Conservation (phyloP, 345 rosid species). For the Citrus cavaleriei region DNA sequence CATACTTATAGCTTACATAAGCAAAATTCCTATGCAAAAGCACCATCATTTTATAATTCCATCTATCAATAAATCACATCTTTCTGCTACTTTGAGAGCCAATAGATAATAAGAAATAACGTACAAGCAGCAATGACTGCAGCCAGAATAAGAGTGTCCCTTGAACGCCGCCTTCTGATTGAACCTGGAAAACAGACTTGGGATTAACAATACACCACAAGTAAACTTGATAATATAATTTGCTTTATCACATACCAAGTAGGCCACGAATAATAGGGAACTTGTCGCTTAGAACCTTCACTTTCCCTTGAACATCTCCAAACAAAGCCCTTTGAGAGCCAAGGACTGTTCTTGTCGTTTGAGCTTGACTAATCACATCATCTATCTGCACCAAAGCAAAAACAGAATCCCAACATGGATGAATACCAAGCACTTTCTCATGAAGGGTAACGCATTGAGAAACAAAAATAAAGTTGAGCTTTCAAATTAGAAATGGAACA, state of each 20-base stretch:
- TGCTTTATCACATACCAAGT: conserved; percentile 52
- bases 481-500: background rate
- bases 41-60: conserved; percentile 11
- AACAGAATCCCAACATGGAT: conserved; percentile 3
- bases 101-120: conserved; percentile 82
- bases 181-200: conserved; percentile 50
- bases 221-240: conserved; percentile 53
- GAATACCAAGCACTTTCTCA: background rate
- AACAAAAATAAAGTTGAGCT: conserved; percentile 1
- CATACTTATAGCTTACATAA: conserved; percentile 28
- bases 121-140: conserved; percentile 95
- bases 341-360: conserved; percentile 78
- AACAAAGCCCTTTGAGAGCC: conserved; percentile 85
- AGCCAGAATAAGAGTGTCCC: conserved; percentile 85
- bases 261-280: conserved; percentile 84
- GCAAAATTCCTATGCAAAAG: conserved; percentile 31
- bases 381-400: conserved; percentile 57
- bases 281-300: conserved; percentile 75
- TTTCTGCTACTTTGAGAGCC: conserved; percentile 73
- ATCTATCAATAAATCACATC: conserved; percentile 1
- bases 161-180: conserved; percentile 72
- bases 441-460: background rate
- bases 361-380: conserved; percentile 95
- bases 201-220: conserved; percentile 5
- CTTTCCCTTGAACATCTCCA: conserved; percentile 97